These are phyloP conservation scores for Xylariaceae sp. DNA, from an alignment of 2,329 filamentous ascomycete species.

Conservation along the genomic window DNA sequence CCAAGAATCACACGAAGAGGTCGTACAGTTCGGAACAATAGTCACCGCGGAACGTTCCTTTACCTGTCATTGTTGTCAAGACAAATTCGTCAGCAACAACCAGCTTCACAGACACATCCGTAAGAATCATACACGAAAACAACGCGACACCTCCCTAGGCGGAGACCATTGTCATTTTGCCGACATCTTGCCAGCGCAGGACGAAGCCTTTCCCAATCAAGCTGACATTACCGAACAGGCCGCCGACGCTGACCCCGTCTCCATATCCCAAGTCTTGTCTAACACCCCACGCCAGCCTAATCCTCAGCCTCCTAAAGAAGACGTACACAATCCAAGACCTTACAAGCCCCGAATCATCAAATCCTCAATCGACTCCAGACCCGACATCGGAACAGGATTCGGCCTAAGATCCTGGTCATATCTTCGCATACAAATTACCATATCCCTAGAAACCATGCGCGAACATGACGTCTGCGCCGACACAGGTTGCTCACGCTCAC, in stretches of 20 bases:
- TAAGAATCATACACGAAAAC: not conserved
- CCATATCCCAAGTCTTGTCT: too few species aligned
- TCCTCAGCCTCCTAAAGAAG: not conserved
- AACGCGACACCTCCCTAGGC: not conserved
- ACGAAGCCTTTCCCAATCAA: not conserved
- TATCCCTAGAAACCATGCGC: not conserved
- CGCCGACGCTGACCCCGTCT: not conserved
- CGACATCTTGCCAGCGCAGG: not conserved
- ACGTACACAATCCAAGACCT: not conserved
- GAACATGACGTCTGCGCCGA: not conserved
- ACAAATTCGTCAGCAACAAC: not conserved
- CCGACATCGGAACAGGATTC: not conserved
- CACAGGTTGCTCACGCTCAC: not conserved
- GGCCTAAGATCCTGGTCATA: not conserved
- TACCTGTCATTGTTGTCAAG: not conserved
- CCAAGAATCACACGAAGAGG: not conserved
- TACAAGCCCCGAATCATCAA: not conserved
- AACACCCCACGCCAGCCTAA: too few species aligned
- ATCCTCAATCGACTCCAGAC: not conserved
- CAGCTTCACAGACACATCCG: not conserved
- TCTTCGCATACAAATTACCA: not conserved
- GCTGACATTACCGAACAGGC: too few species aligned
- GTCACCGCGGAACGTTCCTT: not conserved
- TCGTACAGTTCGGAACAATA: not conserved
- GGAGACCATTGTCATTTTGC: not conserved